Evolutionary conservation across 2,329 filamentous ascomycete species (phyloP).

Genomic region (Pseudogymnoascus sp.): DNA sequence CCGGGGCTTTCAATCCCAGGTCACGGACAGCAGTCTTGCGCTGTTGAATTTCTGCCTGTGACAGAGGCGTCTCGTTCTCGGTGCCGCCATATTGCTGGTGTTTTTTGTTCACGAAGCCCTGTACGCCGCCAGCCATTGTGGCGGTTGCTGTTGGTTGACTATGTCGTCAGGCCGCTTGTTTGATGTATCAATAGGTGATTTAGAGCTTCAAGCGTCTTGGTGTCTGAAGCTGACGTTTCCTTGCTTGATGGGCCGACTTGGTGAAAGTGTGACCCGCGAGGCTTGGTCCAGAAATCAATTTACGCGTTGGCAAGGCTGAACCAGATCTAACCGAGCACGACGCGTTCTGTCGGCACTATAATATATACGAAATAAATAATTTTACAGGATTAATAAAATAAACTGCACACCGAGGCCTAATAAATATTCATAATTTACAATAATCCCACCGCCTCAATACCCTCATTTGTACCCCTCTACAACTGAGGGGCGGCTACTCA

Average conservation of each 20-base stretch:
- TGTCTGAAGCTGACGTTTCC: neutral
- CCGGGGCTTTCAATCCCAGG: neutral
- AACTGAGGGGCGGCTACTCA: neutral
- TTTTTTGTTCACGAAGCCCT: neutral
- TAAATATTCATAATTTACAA: neutral
- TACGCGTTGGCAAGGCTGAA: constrained; percentile 5
- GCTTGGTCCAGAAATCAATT: neutral
- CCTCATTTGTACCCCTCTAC: neutral
- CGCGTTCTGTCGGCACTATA: neutral
- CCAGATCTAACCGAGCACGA: neutral
- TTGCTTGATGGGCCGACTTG: neutral
- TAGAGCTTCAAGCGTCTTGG: neutral
- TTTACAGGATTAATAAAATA: neutral
- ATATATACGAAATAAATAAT: neutral
- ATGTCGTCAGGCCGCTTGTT: neutral
- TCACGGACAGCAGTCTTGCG: neutral
- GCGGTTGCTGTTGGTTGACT: neutral
- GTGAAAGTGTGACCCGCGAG: constrained; percentile 1
- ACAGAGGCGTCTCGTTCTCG: neutral
- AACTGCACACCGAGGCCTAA: neutral
- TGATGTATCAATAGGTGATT: neutral
- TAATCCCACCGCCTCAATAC: neutral
- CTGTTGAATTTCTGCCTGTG: neutral
- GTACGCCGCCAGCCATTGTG: neutral
- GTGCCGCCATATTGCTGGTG: neutral